A percentile compares a stretch with the other conserved stretches of the same genome.
These are phyloP conservation scores for Leccinum fuscescens DNA, from an alignment of 1,284 basidiomycete genomes.

Conservation along the genomic window DNA sequence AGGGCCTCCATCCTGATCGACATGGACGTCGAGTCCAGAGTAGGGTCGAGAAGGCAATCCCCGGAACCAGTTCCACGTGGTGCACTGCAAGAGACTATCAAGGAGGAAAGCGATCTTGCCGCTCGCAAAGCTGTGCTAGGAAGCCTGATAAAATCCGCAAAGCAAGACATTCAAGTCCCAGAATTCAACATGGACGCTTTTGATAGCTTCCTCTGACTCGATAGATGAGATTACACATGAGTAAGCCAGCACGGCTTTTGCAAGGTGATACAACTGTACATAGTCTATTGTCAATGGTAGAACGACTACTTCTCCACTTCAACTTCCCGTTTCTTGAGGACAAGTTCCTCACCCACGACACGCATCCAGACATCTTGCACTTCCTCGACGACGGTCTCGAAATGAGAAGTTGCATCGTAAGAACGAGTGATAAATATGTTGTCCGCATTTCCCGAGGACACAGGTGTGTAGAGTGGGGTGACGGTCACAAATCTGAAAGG, in stretches of 20 bases:
- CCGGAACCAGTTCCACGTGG: slow-evolving; percentile 34
- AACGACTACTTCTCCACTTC: slow-evolving; percentile 55
- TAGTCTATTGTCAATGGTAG: slow-evolving; percentile 7
- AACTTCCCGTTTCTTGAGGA: slow-evolving; percentile 81
- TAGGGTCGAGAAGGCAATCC: slow-evolving; percentile 56
- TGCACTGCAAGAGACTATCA: slow-evolving; percentile 35
- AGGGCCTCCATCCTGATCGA: slow-evolving; percentile 80
- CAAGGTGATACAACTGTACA: slow-evolving; percentile 15
- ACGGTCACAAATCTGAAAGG: slow-evolving; percentile 84
- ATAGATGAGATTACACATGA: slow-evolving; percentile 1
- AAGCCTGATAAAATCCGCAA: slow-evolving; percentile 83
- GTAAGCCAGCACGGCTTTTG: slow-evolving; percentile 12
- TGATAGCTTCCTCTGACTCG: slow-evolving; percentile 15
- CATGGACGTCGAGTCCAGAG: slow-evolving; percentile 73
- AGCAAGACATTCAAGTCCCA: slow-evolving; percentile 78
- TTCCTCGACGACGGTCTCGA: slow-evolving; percentile 96
- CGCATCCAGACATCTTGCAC: slow-evolving; percentile 93
- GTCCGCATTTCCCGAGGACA: slow-evolving; percentile 76
- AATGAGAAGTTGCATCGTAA: slow-evolving; percentile 98
- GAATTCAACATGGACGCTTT: slow-evolving; percentile 84
- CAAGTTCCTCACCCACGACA: slow-evolving; percentile 71
- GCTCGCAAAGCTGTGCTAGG: slow-evolving; percentile 75
- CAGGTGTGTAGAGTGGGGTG: slow-evolving; percentile 87
- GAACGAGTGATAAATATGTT: slow-evolving; percentile 97
- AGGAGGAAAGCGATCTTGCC: slow-evolving; percentile 54